Conservation (phyloP, 1,284 basidiomycete species). For the Lentinula novae-zelandiae region DNA sequence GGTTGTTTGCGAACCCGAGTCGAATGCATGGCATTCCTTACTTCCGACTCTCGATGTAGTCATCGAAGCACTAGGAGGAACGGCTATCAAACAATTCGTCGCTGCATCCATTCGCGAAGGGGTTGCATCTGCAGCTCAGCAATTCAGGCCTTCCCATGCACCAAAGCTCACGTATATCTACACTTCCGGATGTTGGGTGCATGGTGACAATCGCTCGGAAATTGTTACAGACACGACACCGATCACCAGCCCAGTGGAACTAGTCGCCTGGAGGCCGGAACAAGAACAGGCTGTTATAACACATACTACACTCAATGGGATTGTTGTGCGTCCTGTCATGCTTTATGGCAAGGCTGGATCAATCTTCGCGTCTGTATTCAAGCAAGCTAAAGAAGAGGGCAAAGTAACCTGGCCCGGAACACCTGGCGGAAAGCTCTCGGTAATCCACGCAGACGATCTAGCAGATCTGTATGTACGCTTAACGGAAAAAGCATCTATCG, state of each 20-base stretch:
- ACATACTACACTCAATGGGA: constrained; percentile 36
- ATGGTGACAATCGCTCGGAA: constrained; percentile 34
- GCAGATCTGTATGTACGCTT: constrained; percentile 44
- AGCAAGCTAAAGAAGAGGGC: constrained; percentile 28
- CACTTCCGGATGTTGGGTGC: constrained; percentile 47
- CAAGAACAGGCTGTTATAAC: constrained; percentile 33
- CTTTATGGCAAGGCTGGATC: constrained; percentile 47
- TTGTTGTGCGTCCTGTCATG: constrained; percentile 46
- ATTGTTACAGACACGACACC: constrained; percentile 34
- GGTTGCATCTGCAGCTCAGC: constrained; percentile 26
- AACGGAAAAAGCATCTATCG: constrained; percentile 36
- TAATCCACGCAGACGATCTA: constrained; percentile 49
- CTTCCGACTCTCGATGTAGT: constrained; percentile 41
- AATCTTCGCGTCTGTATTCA: constrained; percentile 35
- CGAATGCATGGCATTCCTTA: constrained; percentile 36
- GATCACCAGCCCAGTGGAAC: constrained; percentile 22
- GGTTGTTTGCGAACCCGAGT: constrained; percentile 36
- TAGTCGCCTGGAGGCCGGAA: constrained; percentile 34
- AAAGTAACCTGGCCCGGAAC: constrained; percentile 37
- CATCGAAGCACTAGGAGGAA: constrained; percentile 44
- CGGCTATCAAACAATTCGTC: constrained; percentile 16
- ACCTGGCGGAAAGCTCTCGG: constrained; percentile 36
- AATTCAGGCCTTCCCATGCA: constrained; percentile 28
- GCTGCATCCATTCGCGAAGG: constrained; percentile 30
- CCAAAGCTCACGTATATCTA: constrained; percentile 49